A percentile compares a stretch with the other conserved stretches of the same genome.
Conservation (phyloP, 148 eudicot genomes). For the Rhododendron ovatum region DNA sequence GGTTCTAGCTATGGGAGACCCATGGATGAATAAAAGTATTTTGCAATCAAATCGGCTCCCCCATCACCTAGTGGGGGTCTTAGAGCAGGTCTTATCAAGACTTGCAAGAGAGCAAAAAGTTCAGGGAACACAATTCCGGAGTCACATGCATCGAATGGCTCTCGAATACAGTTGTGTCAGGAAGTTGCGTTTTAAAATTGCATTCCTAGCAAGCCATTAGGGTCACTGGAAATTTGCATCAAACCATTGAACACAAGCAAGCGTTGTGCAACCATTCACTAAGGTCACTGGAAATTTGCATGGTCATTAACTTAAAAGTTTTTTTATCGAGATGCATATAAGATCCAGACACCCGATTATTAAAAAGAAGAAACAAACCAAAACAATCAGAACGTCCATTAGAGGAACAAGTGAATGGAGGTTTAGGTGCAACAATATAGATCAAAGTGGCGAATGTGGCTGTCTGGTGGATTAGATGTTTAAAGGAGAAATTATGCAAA, state of each 20-base stretch:
- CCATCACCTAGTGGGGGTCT: not conserved
- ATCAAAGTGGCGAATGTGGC: not conserved
- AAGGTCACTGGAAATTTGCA: not conserved
- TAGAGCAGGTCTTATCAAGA: not conserved
- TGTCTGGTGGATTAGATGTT: not conserved
- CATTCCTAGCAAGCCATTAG: not conserved
- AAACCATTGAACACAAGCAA: not conserved
- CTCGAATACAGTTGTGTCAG: too few species aligned
- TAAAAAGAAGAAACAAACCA: not conserved
- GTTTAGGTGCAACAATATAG: not conserved
- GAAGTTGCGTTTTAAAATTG: not conserved
- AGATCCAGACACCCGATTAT: not conserved
- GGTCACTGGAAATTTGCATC: not conserved
- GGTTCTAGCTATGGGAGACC: not conserved
- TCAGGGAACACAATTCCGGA: not conserved
- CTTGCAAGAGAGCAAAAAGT: not conserved
- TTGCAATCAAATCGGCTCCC: not conserved
- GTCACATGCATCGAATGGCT: not conserved
- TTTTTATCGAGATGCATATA: not conserved
- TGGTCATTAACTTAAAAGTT: not conserved
- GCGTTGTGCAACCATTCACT: not conserved
- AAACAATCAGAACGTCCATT: not conserved
- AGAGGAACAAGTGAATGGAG: not conserved
- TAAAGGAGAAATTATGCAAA: not conserved
- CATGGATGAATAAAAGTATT: not conserved